Percentiles rank a stretch among this genome's conserved stretches.
phyloP scores from a whole-genome alignment of 768 basidiomycete genomes.

The Pisolithus microcarpus region DNA sequence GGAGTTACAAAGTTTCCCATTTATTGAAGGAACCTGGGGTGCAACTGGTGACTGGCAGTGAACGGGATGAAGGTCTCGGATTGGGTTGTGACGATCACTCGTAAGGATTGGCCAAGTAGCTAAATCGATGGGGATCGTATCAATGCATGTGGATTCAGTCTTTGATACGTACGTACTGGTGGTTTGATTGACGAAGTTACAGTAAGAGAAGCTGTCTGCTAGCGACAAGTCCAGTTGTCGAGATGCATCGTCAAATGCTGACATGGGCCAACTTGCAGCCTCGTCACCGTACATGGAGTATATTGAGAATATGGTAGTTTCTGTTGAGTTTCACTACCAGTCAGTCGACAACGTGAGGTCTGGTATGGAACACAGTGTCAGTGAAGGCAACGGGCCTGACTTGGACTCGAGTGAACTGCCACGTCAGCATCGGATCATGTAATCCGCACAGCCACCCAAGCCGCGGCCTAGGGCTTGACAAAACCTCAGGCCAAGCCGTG shows the following conservation, averaged over 20 bases:
- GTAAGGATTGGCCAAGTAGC: conserved; percentile 16
- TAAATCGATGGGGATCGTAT: conserved; percentile 19
- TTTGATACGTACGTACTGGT: conserved; percentile 6
- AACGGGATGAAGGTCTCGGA: not conserved
- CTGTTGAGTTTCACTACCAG: conserved; percentile 52
- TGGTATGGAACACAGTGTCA: conserved; percentile 29
- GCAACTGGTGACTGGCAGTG: not conserved
- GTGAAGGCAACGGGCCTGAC: conserved; percentile 21
- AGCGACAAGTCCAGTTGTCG: conserved; percentile 32
- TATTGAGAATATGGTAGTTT: conserved; percentile 74
- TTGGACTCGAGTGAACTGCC: conserved; percentile 21
- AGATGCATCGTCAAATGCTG: conserved; percentile 31
- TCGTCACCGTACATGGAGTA: conserved; percentile 83
- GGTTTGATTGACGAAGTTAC: conserved; percentile 26
- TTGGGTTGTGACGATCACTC: conserved; percentile 2
- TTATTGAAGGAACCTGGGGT: not conserved
- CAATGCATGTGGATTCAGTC: conserved; percentile 24
- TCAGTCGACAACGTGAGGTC: conserved; percentile 31
- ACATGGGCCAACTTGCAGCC: conserved; percentile 40
- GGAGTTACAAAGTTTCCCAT: conserved; percentile 14
- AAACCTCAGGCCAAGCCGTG: too few relatives aligned
- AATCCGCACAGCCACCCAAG: conserved; percentile 2
- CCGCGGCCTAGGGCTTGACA: too few relatives aligned
- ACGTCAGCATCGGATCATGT: conserved; percentile 30
- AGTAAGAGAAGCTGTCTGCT: conserved; percentile 28